Conservation (phyloP, 108 stramenopile species). For the Hondaea fermentalgiana region DNA sequence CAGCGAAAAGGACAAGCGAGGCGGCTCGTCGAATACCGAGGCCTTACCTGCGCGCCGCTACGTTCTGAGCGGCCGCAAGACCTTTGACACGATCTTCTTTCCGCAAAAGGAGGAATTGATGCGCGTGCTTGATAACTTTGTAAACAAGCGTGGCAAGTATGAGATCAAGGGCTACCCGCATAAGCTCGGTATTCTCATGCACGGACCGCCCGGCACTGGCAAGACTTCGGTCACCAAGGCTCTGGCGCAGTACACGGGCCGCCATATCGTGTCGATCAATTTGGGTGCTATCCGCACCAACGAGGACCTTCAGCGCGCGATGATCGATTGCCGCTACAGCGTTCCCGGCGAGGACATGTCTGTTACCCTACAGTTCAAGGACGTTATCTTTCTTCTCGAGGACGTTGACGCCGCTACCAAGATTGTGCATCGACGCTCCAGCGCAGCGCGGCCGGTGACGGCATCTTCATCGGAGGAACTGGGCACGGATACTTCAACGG, state of each 20-base stretch:
- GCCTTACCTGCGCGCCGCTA: constrained; percentile 37
- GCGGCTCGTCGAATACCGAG: neutral
- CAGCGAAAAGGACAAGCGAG: no score
- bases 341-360: constrained; percentile 47
- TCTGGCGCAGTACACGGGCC: constrained; percentile 55
- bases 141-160: constrained; percentile 56
- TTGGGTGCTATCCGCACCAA: constrained; percentile 57
- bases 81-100: constrained; percentile 65
- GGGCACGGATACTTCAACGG: no score
- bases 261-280: constrained; percentile 64
- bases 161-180: constrained; percentile 65
- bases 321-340: constrained; percentile 56
- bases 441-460: neutral
- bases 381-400: constrained; percentile 71
- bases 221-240: constrained; percentile 65
- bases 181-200: constrained; percentile 54
- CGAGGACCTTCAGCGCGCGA: constrained; percentile 60
- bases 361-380: constrained; percentile 29
- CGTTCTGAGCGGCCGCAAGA: constrained; percentile 60
- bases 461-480: neutral
- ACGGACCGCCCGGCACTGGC: constrained; percentile 49
- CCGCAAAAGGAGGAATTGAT: constrained; percentile 51
- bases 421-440: constrained; percentile 45
- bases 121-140: constrained; percentile 45
- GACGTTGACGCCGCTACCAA: constrained; percentile 68